Evolutionary conservation across 345 rosid genomes (phyloP).

Genomic region (Leavenworthia alabamica): DNA sequence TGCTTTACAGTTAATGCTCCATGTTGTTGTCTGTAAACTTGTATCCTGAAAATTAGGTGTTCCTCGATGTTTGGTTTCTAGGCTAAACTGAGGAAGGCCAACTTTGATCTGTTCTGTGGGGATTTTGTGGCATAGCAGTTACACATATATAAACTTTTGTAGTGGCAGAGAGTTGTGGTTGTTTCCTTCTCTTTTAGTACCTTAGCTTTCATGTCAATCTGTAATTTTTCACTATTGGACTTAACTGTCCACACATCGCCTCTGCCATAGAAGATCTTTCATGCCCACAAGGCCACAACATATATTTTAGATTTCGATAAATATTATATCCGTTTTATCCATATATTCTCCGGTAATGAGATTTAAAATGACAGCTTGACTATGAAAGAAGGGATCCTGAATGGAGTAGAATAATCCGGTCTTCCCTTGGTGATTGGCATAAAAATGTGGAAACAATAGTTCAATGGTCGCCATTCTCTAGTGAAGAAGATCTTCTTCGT

Average conservation of each 20-base stretch:
- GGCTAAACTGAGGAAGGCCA: background rate
- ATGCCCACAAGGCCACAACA: background rate
- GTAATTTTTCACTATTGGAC: background rate
- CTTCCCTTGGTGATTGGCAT: conserved; percentile 54
- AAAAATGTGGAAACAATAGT: conserved; percentile 58
- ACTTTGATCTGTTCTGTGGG: background rate
- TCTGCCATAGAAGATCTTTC: conserved; percentile 4
- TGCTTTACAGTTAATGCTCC: background rate
- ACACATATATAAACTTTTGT: background rate
- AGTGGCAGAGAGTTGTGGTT: background rate
- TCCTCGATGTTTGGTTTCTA: background rate
- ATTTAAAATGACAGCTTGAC: conserved; percentile 57
- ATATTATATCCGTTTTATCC: background rate
- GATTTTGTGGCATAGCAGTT: background rate
- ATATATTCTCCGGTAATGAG: conserved; percentile 4
- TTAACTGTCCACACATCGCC: background rate
- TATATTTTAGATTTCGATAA: background rate
- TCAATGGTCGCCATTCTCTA: conserved; percentile 82
- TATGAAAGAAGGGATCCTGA: conserved; percentile 49
- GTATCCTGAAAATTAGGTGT: background rate
- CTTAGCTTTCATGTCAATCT: background rate
- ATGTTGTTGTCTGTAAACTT: background rate
- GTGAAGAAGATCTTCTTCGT: conserved; percentile 63
- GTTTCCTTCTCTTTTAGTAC: conserved; percentile 2
- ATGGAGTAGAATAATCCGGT: conserved; percentile 53